Base-by-base conservation (phyloP, 1,139 yeast genomes). In the Yamadazyma mexicana region DNA sequence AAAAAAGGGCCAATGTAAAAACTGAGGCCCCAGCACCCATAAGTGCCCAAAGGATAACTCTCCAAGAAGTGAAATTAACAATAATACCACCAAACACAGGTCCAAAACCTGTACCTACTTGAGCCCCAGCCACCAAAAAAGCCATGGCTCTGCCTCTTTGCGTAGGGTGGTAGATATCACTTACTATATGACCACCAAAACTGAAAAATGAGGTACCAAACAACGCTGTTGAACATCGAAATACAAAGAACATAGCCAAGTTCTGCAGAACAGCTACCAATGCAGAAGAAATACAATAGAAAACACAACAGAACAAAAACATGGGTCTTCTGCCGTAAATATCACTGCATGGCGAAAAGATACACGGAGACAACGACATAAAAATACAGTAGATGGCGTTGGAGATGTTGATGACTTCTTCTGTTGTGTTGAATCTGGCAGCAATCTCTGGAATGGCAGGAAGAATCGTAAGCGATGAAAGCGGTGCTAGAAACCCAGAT, bases 361-460 rank as follows among this genome's bases (percentile, higher is more conserved):
- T 29, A 44, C 77, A 64, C 1, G 81, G 80, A 0, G 80, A 69
- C 1, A 72, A 39, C 5, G 79, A 71, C 80, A 77, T 76, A 47
- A 70, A 63, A 1, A 75, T 48, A 53, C 73, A 71, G 49, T 69
- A 77, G 3, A 73, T 61, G 0, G 80, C 79, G 48, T 71, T 75
- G 12, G 81, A 64, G 6, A 73, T 54, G 43, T 73, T 74, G 44
- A 76, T 69, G 9, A 73, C 54, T 15, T 66, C 65, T 9, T 71
- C 72, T 0, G 78, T 66, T 12, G 80, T 74, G 39, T 67, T 46
- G 49, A 75, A 71, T 30, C 55, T 50, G 2, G 49, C 47, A 1
- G 81, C 75, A 24, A 76, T 71, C 39, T 65, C 69, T 1, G 77
- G 64, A 8, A 75, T 73, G 1, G 81, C 80, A 3, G 81, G 80